Evolutionary conservation across 106 monocot species (phyloP).

Genomic region (Triglochin maritima): DNA sequence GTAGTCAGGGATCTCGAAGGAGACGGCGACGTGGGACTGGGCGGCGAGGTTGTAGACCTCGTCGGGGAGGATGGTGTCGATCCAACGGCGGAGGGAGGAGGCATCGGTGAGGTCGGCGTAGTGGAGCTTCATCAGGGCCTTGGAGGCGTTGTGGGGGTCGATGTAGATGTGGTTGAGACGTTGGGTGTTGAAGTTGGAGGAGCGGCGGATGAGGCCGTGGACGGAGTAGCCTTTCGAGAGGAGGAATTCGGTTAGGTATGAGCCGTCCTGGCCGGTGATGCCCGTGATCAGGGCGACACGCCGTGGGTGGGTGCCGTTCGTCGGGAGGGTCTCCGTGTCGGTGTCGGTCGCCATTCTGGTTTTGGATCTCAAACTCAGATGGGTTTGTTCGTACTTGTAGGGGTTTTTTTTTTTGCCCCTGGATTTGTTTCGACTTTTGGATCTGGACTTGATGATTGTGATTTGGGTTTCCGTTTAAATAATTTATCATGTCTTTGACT

Average conservation of each 20-base stretch:
- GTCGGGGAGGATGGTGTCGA: constrained; percentile 73
- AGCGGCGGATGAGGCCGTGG: constrained; percentile 94
- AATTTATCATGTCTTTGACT: too few species aligned
- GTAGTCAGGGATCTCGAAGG: constrained; percentile 98
- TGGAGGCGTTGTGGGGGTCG: constrained; percentile 74
- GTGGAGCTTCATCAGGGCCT: constrained; percentile 94
- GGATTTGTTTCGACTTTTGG: background rate
- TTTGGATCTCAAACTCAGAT: too few species aligned
- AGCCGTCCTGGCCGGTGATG: constrained; percentile 96
- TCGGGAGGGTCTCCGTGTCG: background rate
- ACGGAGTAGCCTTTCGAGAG: constrained; percentile 80
- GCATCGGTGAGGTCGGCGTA: constrained; percentile 96
- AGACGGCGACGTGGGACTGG: constrained; percentile 95
- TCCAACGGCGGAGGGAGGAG: constrained; percentile 91
- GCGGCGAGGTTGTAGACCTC: constrained; percentile 99
- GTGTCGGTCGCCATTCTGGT: background rate
- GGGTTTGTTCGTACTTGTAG: too few species aligned
- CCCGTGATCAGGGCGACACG: constrained; percentile 84
- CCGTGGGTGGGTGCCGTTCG: constrained; percentile 12
- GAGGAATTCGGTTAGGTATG: constrained; percentile 92
- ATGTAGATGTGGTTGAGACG: constrained; percentile 88
- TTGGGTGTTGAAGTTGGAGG: constrained; percentile 95
- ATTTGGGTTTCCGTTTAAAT: too few species aligned
- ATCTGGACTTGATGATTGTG: background rate
- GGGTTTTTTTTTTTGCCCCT: too few species aligned